Percentiles rank a stretch among this genome's conserved stretches.
Evolutionary conservation across 2,329 filamentous ascomycete species (phyloP).

Genomic region (Dactylonectria estremocensis): DNA sequence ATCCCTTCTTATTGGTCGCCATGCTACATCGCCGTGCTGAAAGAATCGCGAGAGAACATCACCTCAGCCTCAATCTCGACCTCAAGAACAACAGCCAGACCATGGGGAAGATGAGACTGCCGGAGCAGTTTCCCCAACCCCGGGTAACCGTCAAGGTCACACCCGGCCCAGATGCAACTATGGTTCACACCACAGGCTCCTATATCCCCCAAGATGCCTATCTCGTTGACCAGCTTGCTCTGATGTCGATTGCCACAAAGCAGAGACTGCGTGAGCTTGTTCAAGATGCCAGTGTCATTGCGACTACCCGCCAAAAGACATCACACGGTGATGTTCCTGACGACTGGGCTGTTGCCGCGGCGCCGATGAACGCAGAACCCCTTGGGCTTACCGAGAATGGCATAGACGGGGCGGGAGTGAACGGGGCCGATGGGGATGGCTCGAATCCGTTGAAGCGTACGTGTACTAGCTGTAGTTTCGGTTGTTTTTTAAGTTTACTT

Average conservation of each 20-base stretch:
- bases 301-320: slow-evolving; percentile 80
- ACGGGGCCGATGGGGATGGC: slow-evolving; percentile 68
- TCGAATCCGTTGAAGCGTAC: slow-evolving; percentile 74
- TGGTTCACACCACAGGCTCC: slow-evolving; percentile 75
- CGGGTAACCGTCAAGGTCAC: slow-evolving; percentile 69
- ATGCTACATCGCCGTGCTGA: slow-evolving; percentile 71
- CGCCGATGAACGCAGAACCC: slow-evolving; percentile 61
- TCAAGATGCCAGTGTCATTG: slow-evolving; percentile 81
- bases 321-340: slow-evolving; percentile 85
- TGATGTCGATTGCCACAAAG: slow-evolving; percentile 87
- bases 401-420: slow-evolving; percentile 50
- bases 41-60: slow-evolving; percentile 72
- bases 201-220: slow-evolving; percentile 83
- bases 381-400: slow-evolving; percentile 50
- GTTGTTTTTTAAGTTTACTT: slow-evolving; percentile 30
- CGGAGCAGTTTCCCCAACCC: slow-evolving; percentile 66
- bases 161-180: slow-evolving; percentile 73
- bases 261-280: slow-evolving; percentile 83
- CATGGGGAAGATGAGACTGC: slow-evolving; percentile 65
- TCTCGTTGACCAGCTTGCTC: slow-evolving; percentile 85
- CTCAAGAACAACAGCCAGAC: slow-evolving; percentile 62
- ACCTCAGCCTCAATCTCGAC: slow-evolving; percentile 70
- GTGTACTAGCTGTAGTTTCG: slow-evolving; percentile 39
- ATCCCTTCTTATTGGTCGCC: slow-evolving; percentile 81
- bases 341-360: slow-evolving; percentile 82